phyloP scores from a whole-genome alignment of 2,329 filamentous ascomycete species.

The Alternaria novae-zelandiae region DNA sequence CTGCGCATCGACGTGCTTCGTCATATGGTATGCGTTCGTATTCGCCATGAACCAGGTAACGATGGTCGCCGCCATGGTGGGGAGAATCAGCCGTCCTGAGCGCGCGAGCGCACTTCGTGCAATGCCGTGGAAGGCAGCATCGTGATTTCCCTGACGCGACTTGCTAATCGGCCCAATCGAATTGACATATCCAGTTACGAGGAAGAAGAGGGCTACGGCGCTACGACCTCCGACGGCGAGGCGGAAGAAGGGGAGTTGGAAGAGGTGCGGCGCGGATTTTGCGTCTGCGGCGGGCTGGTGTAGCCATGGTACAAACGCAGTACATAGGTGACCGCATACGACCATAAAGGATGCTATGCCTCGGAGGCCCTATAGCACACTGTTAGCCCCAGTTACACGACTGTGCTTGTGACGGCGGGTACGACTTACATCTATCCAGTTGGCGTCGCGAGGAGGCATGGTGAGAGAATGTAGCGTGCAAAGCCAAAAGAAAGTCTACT shows the following conservation, averaged over 20 bases:
- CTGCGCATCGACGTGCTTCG: slow-evolving; percentile 64
- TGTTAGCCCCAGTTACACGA: slow-evolving; percentile 31
- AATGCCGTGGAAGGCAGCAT: slow-evolving; percentile 61
- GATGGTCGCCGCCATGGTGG: slow-evolving; percentile 61
- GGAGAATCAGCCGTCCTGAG: slow-evolving; percentile 64
- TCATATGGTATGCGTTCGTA: slow-evolving; percentile 63
- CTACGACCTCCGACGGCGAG: slow-evolving; percentile 61
- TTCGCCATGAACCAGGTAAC: slow-evolving; percentile 64
- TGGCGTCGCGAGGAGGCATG: slow-evolving; percentile 48
- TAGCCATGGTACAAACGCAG: slow-evolving; percentile 50
- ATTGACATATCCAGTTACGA: slow-evolving; percentile 70
- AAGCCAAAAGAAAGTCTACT: slow-evolving; percentile 15
- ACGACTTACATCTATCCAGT: slow-evolving; percentile 48
- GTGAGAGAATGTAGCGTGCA: slow-evolving; percentile 9
- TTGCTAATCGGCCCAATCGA: slow-evolving; percentile 66
- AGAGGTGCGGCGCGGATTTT: slow-evolving; percentile 55
- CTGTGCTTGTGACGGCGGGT: slow-evolving; percentile 1
- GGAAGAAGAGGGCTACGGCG: slow-evolving; percentile 49
- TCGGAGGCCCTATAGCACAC: slow-evolving; percentile 47
- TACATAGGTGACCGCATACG: slow-evolving; percentile 52
- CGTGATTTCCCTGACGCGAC: slow-evolving; percentile 60
- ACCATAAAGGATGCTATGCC: slow-evolving; percentile 53
- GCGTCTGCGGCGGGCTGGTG: slow-evolving; percentile 51
- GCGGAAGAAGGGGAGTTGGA: slow-evolving; percentile 66
- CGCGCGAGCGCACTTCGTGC: slow-evolving; percentile 65